Base-by-base conservation (phyloP, 2,329 filamentous ascomycete species). In the Epichloe gansuensis region DNA sequence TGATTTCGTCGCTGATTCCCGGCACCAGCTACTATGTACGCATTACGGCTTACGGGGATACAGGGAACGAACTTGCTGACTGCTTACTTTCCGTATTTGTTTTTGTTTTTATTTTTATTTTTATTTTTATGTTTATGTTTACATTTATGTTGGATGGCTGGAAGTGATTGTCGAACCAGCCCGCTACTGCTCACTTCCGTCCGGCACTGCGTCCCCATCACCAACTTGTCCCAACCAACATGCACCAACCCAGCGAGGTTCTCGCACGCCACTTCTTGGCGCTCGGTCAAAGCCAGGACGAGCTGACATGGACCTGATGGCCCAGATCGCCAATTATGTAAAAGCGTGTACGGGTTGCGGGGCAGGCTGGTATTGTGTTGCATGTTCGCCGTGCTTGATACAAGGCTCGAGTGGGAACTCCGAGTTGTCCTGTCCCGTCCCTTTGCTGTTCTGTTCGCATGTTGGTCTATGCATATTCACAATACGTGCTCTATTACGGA, bases 241-340 rank as follows among this genome's bases (percentile, higher is more conserved):
- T 11, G 1, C 37, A 35, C 38, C 41, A 9, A 42, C 9, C 47
- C 46, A 49, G 31, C 52, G 46, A 54, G 52, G 35, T 54, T 55
- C 54, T 55, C 42, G 38, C 52, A 25, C 25, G 52, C 42, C 52
- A 47, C 28, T 21, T 37, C 52, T 54, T 55, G 54, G 54, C 54
- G 34, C 31, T 31, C 5, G 25, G 45, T 28, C 21, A 38, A 31
- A 42, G 45, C 13, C 35, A 37, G 21, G 34, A 31, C 28, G 28
- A 31, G 28, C 28, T 31, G 28, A 31, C 28, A 31, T 31, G 28
- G 28, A 31, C 1, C 28, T 31, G 28, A 31, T 31, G 8, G 28
- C 8, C 28, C 28, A 9, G 28, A 31, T 31, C 1, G 28, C 28
- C 28, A 31, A 31, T 9, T 1, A 31, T 31, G 28, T 31, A 3